Percentiles rank a stretch among this genome's conserved stretches.
Conservation (phyloP, 2,329 filamentous ascomycete genomes). For the Fusarium secorum region DNA sequence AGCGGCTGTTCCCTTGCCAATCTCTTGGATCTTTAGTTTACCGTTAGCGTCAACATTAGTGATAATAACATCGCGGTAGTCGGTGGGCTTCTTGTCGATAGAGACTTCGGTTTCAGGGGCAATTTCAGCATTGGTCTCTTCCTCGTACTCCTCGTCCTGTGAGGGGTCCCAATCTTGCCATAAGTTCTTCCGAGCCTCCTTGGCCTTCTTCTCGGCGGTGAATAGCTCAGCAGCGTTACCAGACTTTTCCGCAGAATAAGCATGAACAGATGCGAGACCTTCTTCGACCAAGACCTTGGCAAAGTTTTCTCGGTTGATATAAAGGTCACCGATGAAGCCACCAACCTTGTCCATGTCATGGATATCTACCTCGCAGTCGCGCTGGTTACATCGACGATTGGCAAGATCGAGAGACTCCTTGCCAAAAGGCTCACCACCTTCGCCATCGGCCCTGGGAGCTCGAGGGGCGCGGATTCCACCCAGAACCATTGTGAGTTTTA, state of each 20-base stretch:
- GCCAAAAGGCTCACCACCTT: constrained; percentile 90
- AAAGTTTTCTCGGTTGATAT: constrained; percentile 94
- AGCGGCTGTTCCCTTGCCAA: constrained; percentile 84
- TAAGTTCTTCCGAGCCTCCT: constrained; percentile 84
- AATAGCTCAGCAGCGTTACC: constrained; percentile 88
- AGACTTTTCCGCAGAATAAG: constrained; percentile 94
- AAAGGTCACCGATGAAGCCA: constrained; percentile 95
- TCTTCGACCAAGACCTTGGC: constrained; percentile 93
- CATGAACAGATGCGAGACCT: constrained; percentile 89
- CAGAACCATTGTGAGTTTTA: constrained; percentile 94
- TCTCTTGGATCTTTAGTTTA: constrained; percentile 88
- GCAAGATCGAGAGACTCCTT: constrained; percentile 94
- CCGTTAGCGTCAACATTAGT: constrained; percentile 87
- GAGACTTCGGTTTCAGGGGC: constrained; percentile 59
- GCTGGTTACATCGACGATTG: constrained; percentile 86
- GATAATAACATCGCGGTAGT: constrained; percentile 93
- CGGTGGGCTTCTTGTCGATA: constrained; percentile 71
- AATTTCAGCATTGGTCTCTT: constrained; percentile 60
- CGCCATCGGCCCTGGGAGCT: constrained; percentile 77
- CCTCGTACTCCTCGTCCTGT: constrained; percentile 73
- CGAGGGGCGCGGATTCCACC: constrained; percentile 91
- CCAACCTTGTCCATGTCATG: constrained; percentile 95
- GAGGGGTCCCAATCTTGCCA: constrained; percentile 97
- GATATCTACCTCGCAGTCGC: constrained; percentile 95
- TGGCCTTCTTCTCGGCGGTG: constrained; percentile 86